A percentile compares a stretch with the other conserved stretches of the same genome.
phyloP scores from a whole-genome alignment of 208 protist species.

The Trypanosoma congolense region DNA sequence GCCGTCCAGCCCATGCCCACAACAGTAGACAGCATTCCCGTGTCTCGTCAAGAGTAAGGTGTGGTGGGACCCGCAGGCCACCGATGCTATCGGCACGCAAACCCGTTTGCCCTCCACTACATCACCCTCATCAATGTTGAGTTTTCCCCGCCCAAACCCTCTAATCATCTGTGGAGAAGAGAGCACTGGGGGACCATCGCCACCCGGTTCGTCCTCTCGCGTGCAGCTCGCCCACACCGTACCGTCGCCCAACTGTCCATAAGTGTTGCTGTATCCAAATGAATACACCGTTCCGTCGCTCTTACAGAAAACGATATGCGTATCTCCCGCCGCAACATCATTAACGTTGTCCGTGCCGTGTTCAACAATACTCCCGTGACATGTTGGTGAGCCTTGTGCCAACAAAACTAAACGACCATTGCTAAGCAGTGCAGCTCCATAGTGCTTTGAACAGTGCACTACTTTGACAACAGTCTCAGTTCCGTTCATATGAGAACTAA shows the following conservation, averaged over 20 bases:
- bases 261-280: conserved; percentile 69
- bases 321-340: conserved; percentile 68
- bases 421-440: conserved; percentile 36
- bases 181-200: conserved; percentile 18
- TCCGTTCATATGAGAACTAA: conserved; percentile 17
- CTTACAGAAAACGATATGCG: conserved; percentile 82
- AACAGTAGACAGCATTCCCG: conserved; percentile 64
- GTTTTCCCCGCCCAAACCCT: conserved; percentile 29
- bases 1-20: conserved; percentile 59
- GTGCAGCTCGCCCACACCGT: conserved; percentile 43
- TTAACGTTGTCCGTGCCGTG: conserved; percentile 36
- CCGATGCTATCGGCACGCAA: conserved; percentile 30
- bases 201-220: conserved; percentile 1
- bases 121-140: conserved; percentile 7
- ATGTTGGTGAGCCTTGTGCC: conserved; percentile 17
- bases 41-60: conserved; percentile 57
- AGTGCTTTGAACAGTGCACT: conserved; percentile 32
- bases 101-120: conserved; percentile 14
- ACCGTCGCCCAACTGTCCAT: conserved; percentile 82
- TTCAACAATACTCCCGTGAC: conserved; percentile 23
- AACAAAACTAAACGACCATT: conserved; percentile 43
- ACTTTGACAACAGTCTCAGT: conserved; percentile 37
- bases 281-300: conserved; percentile 60
- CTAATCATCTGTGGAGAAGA: conserved; percentile 29
- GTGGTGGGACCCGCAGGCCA: conserved; percentile 65